phyloP scores from a whole-genome alignment of 1,284 basidiomycete species.

The Rhizoctonia solani region DNA sequence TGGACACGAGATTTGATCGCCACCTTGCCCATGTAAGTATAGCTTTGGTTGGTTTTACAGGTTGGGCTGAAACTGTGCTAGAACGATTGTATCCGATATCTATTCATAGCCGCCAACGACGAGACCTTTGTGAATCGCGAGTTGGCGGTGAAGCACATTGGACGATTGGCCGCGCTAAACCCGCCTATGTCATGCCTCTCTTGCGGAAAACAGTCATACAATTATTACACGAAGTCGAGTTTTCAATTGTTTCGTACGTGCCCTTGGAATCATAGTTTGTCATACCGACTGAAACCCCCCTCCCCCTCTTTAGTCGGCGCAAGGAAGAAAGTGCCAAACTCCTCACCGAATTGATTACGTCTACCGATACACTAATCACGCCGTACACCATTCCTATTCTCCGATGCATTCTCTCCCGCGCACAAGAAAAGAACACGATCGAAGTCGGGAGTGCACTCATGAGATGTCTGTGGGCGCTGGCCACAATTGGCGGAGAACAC shows the following conservation, averaged over 20 bases:
- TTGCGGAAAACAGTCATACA: conserved; percentile 95
- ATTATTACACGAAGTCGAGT: conserved; percentile 95
- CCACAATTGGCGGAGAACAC: conserved; percentile 19
- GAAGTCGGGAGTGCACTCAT: conserved; percentile 25
- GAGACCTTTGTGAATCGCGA: conserved; percentile 94
- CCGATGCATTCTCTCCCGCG: conserved; percentile 9
- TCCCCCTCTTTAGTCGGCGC: conserved; percentile 19
- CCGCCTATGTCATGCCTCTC: conserved; percentile 98
- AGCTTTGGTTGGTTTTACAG: background rate
- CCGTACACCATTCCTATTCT: conserved; percentile 23
- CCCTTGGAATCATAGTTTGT: background rate
- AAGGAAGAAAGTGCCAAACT: conserved; percentile 33
- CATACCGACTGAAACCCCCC: background rate
- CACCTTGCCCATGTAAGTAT: conserved; percentile 87
- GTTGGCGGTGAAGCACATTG: conserved; percentile 89
- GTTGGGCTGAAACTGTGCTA: background rate
- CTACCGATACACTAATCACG: conserved; percentile 22
- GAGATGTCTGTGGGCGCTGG: conserved; percentile 18
- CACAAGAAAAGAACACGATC: conserved; percentile 12
- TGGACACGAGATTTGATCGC: conserved; percentile 95
- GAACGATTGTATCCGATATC: conserved; percentile 87
- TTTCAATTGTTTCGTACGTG: conserved; percentile 84
- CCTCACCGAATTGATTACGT: conserved; percentile 16
- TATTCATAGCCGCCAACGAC: conserved; percentile 98
- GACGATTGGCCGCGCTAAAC: conserved; percentile 92